A percentile compares a stretch with the other conserved stretches of the same genome.
Evolutionary conservation across 202 grass and related monocot genomes (phyloP).

Genomic region (Hordeum pubiflorum): DNA sequence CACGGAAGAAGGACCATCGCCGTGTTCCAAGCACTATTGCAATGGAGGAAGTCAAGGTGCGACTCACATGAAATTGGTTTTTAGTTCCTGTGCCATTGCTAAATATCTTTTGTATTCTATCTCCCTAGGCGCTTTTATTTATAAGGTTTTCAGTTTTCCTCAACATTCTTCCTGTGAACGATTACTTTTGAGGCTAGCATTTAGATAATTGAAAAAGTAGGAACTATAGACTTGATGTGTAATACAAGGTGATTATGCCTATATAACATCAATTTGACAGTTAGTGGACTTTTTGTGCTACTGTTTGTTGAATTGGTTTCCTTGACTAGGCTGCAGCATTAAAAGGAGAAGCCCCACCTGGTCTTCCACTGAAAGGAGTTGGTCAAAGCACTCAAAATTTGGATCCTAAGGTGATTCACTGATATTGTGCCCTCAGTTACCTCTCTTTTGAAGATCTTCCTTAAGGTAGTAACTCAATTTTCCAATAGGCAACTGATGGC

Average conservation of each 20-base stretch:
- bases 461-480: conserved; percentile 9
- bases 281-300: background rate
- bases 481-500: conserved; percentile 49
- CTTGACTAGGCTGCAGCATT: conserved; percentile 73
- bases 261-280: background rate
- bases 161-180: background rate
- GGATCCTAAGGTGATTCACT: conserved; percentile 44
- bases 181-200: background rate
- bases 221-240: conserved; percentile 2
- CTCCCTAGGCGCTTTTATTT: background rate
- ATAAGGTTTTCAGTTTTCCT: background rate
- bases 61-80: conserved; percentile 12
- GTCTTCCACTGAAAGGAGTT: conserved; percentile 85
- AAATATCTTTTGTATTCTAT: background rate
- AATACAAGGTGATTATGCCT: conserved; percentile 17
- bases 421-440: background rate
- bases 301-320: conserved; percentile 34
- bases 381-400: conserved; percentile 67
- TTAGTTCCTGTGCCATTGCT: background rate
- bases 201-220: background rate
- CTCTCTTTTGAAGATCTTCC: conserved; percentile 22
- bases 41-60: conserved; percentile 98
- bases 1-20: conserved; percentile 76
- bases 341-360: conserved; percentile 75
- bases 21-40: conserved; percentile 96